Conservation (phyloP, 306 rosid genomes). For the Casuarina cunninghamiana region DNA sequence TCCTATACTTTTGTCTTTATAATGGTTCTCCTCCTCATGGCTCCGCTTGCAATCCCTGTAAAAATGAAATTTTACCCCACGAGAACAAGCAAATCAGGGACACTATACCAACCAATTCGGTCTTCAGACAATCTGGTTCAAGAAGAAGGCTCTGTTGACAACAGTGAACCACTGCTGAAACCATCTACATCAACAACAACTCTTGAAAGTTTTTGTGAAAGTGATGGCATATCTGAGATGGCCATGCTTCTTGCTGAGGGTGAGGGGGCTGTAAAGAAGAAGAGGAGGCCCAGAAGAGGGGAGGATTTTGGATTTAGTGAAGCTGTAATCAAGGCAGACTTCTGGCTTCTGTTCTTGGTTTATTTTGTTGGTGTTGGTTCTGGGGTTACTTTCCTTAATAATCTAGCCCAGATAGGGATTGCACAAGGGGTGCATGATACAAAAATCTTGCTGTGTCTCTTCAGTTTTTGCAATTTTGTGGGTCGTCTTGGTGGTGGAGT, state of each 20-base stretch:
- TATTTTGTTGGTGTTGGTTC: constrained; percentile 84
- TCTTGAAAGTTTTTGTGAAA: constrained; percentile 50
- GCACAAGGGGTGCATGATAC: constrained; percentile 74
- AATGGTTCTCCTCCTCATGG: constrained; percentile 68
- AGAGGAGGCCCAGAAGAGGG: constrained; percentile 82
- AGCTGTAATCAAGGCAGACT: constrained; percentile 82
- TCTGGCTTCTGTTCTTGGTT: constrained; percentile 73
- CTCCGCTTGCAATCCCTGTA: constrained; percentile 73
- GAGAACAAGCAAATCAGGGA: constrained; percentile 25
- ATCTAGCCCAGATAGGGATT: constrained; percentile 76
- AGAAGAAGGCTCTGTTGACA: constrained; percentile 35
- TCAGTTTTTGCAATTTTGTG: constrained; percentile 73
- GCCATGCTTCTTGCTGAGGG: constrained; percentile 86
- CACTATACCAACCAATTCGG: constrained; percentile 24
- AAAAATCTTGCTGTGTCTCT: constrained; percentile 62
- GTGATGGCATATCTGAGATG: constrained; percentile 54
- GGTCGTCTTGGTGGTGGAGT: constrained; percentile 91
- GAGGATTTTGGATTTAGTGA: constrained; percentile 68
- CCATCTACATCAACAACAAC: constrained; percentile 39
- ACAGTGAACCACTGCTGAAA: constrained; percentile 41
- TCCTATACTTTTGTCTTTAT: constrained; percentile 40
- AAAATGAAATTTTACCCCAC: constrained; percentile 67
- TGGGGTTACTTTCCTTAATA: constrained; percentile 77
- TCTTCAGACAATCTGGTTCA: constrained; percentile 39
- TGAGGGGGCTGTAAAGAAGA: constrained; percentile 79